These are phyloP conservation scores for Truncatella angustata DNA, from an alignment of 2,329 filamentous ascomycete species.

Conservation along the genomic window DNA sequence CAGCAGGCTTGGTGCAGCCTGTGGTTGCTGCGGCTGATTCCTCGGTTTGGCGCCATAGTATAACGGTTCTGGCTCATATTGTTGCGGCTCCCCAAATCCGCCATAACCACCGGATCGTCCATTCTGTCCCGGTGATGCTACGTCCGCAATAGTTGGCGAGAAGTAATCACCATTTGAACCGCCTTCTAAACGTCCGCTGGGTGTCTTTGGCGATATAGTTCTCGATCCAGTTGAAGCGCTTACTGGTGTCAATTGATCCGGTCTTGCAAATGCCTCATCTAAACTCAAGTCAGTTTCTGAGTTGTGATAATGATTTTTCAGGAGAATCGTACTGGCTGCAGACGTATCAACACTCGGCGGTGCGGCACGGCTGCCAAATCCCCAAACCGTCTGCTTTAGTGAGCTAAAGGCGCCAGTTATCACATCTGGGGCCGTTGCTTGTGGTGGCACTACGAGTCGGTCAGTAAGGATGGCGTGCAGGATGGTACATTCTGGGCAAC, in stretches of 20 bases:
- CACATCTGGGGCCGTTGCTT: constrained; percentile 24
- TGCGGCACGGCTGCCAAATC: constrained; percentile 39
- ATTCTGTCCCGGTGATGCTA: constrained; percentile 37
- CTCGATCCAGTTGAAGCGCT: constrained; percentile 60
- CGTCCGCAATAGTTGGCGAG: constrained; percentile 42
- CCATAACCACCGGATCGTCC: constrained; percentile 49
- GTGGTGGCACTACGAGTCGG: not conserved
- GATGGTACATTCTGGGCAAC: constrained; percentile 13
- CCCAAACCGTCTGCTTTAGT: constrained; percentile 32
- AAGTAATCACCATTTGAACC: constrained; percentile 47
- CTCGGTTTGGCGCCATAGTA: constrained; percentile 46
- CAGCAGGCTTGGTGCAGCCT: constrained; percentile 39
- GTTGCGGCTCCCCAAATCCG: constrained; percentile 39
- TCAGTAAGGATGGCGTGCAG: not conserved
- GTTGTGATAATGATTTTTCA: not conserved
- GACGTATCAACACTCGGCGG: constrained; percentile 55
- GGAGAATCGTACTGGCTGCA: constrained; percentile 52
- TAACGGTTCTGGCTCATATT: constrained; percentile 36
- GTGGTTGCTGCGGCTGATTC: constrained; percentile 24
- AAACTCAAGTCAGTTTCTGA: not conserved
- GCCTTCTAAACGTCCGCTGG: constrained; percentile 42
- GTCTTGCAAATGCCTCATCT: constrained; percentile 55
- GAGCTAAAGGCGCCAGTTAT: constrained; percentile 35
- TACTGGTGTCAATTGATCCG: constrained; percentile 61
- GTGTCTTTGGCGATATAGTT: constrained; percentile 62